These are phyloP conservation scores for Paramecium primaurelia DNA, from an alignment of 73 alveolate species.

Conservation along the genomic window DNA sequence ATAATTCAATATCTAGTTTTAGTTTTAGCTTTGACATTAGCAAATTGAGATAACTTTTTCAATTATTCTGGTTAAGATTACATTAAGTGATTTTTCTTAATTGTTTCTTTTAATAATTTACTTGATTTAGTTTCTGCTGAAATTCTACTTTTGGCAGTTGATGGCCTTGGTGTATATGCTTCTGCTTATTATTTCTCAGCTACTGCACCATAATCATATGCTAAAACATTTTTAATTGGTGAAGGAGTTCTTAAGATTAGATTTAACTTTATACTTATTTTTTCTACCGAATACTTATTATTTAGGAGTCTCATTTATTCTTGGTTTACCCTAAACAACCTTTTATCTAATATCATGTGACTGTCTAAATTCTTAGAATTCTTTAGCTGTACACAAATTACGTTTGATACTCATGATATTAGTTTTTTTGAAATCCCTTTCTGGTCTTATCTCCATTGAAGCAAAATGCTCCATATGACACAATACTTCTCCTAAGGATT, in stretches of 20 bases:
- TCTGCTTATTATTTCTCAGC: conserved; percentile 22
- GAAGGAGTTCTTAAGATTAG: neutral
- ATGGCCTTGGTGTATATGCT: conserved; percentile 34
- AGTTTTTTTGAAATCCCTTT: neutral
- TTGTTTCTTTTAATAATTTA: neutral
- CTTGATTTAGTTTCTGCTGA: conserved; percentile 45
- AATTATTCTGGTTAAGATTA: neutral
- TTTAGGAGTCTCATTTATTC: neutral
- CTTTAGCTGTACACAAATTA: neutral
- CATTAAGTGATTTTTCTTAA: neutral
- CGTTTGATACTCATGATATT: neutral
- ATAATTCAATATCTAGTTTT: conserved; percentile 27
- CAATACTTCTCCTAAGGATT: neutral
- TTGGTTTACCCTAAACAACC: neutral
- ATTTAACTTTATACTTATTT: neutral
- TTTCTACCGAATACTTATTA: neutral
- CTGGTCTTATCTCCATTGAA: neutral
- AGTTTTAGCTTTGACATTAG: neutral
- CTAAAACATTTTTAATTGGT: conserved; percentile 23
- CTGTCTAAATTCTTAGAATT: neutral
- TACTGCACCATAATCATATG: neutral
- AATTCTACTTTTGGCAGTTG: conserved; percentile 8
- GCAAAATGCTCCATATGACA: neutral
- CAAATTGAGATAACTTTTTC: neutral
- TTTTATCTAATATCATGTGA: neutral